A percentile compares a stretch with the other conserved stretches of the same genome.
These are phyloP conservation scores for Berkeleyomyces rouxiae DNA, from an alignment of 2,329 filamentous ascomycete genomes.

Conservation along the genomic window DNA sequence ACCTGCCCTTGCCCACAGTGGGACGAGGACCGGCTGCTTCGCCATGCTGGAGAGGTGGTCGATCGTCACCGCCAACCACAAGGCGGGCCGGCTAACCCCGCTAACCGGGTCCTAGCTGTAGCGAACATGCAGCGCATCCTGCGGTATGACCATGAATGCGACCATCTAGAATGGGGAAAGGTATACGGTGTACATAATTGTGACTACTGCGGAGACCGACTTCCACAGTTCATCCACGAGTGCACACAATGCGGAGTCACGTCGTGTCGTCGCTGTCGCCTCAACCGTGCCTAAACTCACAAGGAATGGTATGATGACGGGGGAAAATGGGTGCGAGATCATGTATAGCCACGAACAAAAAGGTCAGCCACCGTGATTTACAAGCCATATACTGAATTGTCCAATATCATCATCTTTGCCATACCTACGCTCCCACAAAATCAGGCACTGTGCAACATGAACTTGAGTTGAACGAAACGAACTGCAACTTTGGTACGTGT, in stretches of 20 bases:
- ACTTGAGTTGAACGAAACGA: too few species aligned
- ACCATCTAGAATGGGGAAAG: slow-evolving; percentile 22
- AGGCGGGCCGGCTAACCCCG: background rate
- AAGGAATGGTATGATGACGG: background rate
- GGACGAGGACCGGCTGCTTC: slow-evolving; percentile 19
- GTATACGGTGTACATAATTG: slow-evolving; percentile 22
- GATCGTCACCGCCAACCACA: background rate
- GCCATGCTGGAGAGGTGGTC: background rate
- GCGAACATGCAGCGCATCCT: slow-evolving; percentile 20
- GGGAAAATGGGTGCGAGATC: background rate
- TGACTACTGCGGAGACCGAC: slow-evolving; percentile 24
- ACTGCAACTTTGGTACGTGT: too few species aligned
- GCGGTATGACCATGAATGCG: slow-evolving; percentile 25
- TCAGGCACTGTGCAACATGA: too few species aligned
- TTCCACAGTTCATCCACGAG: slow-evolving; percentile 29
- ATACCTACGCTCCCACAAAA: too few species aligned
- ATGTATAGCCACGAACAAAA: background rate
- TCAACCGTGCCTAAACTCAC: slow-evolving; percentile 20
- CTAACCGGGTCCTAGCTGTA: background rate
- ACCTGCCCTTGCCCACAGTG: slow-evolving; percentile 24
- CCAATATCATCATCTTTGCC: too few species aligned
- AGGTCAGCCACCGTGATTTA: too few species aligned
- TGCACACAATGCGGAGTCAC: slow-evolving; percentile 28
- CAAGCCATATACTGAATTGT: too few species aligned
- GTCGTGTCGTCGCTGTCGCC: slow-evolving; percentile 29